phyloP scores from a whole-genome alignment of 148 eudicot species.

The Silene conica region DNA sequence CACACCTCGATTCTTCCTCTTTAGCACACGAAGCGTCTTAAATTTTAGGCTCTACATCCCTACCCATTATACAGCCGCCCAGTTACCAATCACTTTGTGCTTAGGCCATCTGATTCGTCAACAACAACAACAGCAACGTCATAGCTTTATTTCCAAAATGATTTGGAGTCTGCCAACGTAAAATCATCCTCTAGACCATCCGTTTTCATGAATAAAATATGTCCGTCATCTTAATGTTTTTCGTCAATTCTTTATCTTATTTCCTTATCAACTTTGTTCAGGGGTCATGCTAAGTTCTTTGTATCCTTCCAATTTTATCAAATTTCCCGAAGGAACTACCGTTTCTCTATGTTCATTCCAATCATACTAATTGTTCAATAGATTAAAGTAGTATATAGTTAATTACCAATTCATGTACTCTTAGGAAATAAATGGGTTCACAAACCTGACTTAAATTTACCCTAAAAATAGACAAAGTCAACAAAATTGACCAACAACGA shows the following conservation, averaged over 20 bases:
- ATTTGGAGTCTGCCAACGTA: too few species aligned
- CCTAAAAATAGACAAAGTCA: constrained; percentile 16
- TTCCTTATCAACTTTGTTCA: too few species aligned
- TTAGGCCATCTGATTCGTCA: not conserved
- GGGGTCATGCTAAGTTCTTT: too few species aligned
- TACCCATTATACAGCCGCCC: not conserved
- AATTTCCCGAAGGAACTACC: too few species aligned
- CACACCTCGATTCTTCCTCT: not conserved
- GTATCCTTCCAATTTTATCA: too few species aligned
- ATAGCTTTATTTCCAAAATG: not conserved
- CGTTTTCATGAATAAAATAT: not conserved
- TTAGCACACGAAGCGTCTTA: not conserved
- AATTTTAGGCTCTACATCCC: not conserved
- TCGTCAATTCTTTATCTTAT: too few species aligned
- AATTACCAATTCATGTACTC: constrained; percentile 1
- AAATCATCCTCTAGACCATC: too few species aligned
- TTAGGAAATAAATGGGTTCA: not conserved
- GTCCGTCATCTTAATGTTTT: too few species aligned
- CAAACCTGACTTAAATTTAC: not conserved
- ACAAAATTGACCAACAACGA: constrained; percentile 10
- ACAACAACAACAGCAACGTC: too few species aligned
- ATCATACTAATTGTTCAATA: not conserved
- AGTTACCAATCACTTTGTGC: not conserved
- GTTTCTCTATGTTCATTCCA: not conserved
- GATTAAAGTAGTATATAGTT: not conserved